phyloP scores from a whole-genome alignment of 1,284 basidiomycete genomes.

The Macrocystidia cucumis region DNA sequence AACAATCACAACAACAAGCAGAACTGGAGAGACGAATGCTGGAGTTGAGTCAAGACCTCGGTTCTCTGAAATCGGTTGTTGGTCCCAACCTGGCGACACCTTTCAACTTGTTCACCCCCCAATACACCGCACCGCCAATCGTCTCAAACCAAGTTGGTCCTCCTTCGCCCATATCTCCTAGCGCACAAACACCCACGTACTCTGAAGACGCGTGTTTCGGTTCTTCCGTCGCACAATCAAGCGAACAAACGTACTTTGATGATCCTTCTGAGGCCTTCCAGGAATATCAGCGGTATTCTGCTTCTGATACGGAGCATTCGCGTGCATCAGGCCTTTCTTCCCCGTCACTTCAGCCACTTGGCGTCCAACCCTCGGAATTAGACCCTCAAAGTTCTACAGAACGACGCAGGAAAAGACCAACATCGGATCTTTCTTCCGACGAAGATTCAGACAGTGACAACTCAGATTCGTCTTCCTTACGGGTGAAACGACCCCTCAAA shows the following conservation, averaged over 20 bases:
- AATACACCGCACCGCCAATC: conserved; percentile 17
- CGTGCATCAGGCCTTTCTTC: too few relatives aligned
- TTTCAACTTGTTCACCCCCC: conserved; percentile 19
- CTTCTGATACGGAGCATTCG: too few relatives aligned
- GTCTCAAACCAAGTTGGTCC: conserved; percentile 16
- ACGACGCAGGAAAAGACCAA: conserved; percentile 24
- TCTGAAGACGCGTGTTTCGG: too few relatives aligned
- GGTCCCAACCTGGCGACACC: conserved; percentile 11
- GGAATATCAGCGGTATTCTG: too few relatives aligned
- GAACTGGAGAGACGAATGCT: conserved; percentile 51
- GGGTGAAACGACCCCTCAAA: conserved; percentile 27
- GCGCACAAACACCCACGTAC: conserved; percentile 19
- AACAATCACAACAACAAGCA: conserved; percentile 40
- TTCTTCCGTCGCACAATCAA: too few relatives aligned
- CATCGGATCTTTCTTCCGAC: conserved; percentile 24
- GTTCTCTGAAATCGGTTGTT: conserved; percentile 37
- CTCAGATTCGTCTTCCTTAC: conserved; percentile 25
- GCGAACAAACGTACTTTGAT: too few relatives aligned
- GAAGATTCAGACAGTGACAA: conserved; percentile 27
- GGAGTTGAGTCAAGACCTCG: conserved; percentile 53
- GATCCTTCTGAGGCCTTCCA: too few relatives aligned
- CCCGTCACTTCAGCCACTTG: conserved; percentile 23
- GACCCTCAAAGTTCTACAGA: conserved; percentile 6
- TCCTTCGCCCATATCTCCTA: conserved; percentile 29
- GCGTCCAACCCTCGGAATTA: conserved; percentile 15